Evolutionary conservation across 2,329 filamentous ascomycete species (phyloP).

Genomic region (Didymosphaeria variabile): DNA sequence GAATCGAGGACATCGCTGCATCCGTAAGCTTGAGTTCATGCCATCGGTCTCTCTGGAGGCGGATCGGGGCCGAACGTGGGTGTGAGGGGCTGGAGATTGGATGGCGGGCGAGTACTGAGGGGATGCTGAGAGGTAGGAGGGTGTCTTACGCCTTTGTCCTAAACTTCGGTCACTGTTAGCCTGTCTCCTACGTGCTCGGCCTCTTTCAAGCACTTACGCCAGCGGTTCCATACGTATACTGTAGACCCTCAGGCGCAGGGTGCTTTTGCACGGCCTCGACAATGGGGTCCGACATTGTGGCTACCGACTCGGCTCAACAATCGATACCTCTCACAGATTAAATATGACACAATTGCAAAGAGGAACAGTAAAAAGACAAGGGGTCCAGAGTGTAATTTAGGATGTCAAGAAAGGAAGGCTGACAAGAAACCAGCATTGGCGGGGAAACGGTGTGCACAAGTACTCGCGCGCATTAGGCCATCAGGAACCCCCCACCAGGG

Average conservation of each 20-base stretch:
- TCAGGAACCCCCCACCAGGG: neutral
- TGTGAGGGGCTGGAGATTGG: too few species aligned
- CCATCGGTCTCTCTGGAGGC: conserved; percentile 12
- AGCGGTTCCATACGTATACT: conserved; percentile 53
- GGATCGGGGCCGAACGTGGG: conserved; percentile 19
- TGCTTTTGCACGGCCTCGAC: conserved; percentile 45
- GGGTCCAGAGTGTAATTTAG: too few species aligned
- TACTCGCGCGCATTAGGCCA: neutral
- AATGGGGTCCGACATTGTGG: conserved; percentile 42
- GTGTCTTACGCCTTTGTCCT: conserved; percentile 72
- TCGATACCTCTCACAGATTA: neutral
- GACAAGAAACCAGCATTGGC: conserved; percentile 6
- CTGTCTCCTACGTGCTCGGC: neutral
- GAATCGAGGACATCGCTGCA: conserved; percentile 81
- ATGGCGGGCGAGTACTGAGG: too few species aligned
- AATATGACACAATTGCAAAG: neutral
- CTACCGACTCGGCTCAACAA: conserved; percentile 9
- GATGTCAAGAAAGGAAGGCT: conserved; percentile 7
- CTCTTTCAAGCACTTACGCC: conserved; percentile 56
- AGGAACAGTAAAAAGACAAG: too few species aligned
- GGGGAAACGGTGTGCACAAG: conserved; percentile 13
- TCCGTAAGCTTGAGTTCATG: conserved; percentile 42
- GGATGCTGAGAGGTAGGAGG: neutral
- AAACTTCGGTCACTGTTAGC: conserved; percentile 58
- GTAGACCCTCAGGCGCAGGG: conserved; percentile 47